Evolutionary conservation across 2,329 filamentous ascomycete genomes (phyloP), one percentile per base, ranked within the genome.

Genomic region (Dothidotthia symphoricarpi): DNA sequence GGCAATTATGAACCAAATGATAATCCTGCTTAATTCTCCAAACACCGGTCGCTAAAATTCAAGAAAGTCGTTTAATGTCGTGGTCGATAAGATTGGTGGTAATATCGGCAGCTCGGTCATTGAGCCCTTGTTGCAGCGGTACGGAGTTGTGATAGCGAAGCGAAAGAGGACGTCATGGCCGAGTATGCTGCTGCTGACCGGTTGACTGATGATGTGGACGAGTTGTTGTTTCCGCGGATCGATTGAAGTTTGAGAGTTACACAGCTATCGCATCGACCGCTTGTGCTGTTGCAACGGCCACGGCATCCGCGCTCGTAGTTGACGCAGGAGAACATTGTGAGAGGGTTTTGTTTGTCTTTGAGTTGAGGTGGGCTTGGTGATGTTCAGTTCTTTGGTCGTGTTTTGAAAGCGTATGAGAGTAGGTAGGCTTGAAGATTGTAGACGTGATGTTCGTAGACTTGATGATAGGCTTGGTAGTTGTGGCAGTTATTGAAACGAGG

Each of bases 221-320:
- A 58, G 17, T 53, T 27, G 51, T 50, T 62, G 32, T 53, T 55
- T 14, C 57, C 55, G 33, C 63, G 64, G 27, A 53, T 43, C 30
- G 49, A 30, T 45, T 65, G 59, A 12, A 69, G 57, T 43, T 69
- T 68, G 60, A 69, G 66, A 11, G 61, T 61, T 41, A 68, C 54
- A 48, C 66, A 69, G 40, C 52, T 62, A 12, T 61, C 55, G 46
- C 67, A 69, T 24, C 66, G 65, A 36, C 59, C 66, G 38, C 56
- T 55, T 35, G 56, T 49, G 29, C 45, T 35, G 45, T 69, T 69
- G 63, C 63, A 68, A 39, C 67, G 66, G 36, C 67, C 67, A 30
- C 67, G 63, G 64, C 67, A 69, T 51, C 67, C 67, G 19, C 67
- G 66, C 46, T 69, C 66, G 63, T 69, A 69, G 61, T 69, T 69